Base-by-base conservation (phyloP, 441 rosid genomes). In the Populus trichocarpa region DNA sequence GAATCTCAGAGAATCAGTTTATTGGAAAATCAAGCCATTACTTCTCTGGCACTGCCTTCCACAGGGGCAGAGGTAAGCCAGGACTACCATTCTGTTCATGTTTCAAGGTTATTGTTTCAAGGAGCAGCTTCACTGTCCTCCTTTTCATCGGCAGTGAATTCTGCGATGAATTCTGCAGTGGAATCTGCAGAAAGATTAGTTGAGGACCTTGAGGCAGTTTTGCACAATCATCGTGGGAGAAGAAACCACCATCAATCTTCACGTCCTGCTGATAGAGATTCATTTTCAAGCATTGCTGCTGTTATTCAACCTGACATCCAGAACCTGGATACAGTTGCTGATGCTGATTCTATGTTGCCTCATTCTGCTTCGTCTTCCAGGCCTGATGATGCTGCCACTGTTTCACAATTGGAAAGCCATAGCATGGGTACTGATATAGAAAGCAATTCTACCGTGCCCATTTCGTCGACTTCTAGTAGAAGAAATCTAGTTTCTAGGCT, bases 391-490 rank as follows among this genome's bases (percentile, higher is more conserved):
- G 59, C 83, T 22, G 66, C 84, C 23, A 11, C 78, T 28, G 69
- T 69, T 35, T 32, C 42, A 36, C 67, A 25, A 38, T 78, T 69
- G 12, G 83, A 81, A 80, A 84, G 75, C 80, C 88, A 78, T 75
- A 78, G 81, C 78, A 81, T 74, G 7, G 50, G 81, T 77, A 38
- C 78, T 28, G 30, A 11, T 28, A 28, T 4, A 11, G 82, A 79
- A 64, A 75, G 76, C 73, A 73, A 82, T 80, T 73, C 81, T 16
- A 18, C 28, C 2, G 33, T 25, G 30, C 71, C 80, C 0, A 65
- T 86, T 40, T 66, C 77, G 63, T 86, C 87, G 42, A 84, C 88
- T 67, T 81, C 90, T 26, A 82, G 87, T 75, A 84, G 87, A 74
- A 88, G 87, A 76, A 57, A 14, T 78, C 85, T 84, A n/a, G 67